These are phyloP conservation scores for Aethionema arabicum DNA, from an alignment of 345 rosid species.

Conservation along the genomic window DNA sequence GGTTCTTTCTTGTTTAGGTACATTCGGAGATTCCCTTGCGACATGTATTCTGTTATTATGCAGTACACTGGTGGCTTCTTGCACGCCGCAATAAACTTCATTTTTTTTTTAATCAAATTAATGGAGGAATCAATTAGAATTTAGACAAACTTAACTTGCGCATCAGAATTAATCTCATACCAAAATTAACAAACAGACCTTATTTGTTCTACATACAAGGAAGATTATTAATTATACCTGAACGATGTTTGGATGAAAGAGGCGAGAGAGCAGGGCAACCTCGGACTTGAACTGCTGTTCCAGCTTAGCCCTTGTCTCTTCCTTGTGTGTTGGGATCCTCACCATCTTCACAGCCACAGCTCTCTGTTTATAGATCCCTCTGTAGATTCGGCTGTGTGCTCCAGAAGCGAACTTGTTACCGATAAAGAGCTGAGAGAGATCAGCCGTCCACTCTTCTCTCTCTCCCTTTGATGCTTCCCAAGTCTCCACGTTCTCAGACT, in stretches of 20 bases:
- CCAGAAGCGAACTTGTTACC: conserved; percentile 99
- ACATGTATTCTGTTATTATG: conserved; percentile 98
- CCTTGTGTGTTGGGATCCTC: conserved; percentile 77
- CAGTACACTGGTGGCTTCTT: conserved; percentile 96
- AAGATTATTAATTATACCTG: conserved; percentile 58
- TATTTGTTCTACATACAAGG: conserved; percentile 5
- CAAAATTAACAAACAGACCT: background rate
- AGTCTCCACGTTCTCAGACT: conserved; percentile 90
- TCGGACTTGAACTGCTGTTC: conserved; percentile 96
- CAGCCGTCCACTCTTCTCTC: conserved; percentile 98
- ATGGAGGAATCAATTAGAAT: background rate
- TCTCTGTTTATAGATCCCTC: conserved; percentile 97
- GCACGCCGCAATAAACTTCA: conserved; percentile 98
- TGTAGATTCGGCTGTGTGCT: conserved; percentile 84
- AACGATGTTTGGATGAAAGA: conserved; percentile 83
- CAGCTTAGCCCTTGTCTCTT: conserved; percentile 75
- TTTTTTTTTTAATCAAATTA: conserved; percentile 2
- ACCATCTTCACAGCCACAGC: conserved; percentile 99
- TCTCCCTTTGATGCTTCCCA: conserved; percentile 90
- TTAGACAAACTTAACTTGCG: background rate
- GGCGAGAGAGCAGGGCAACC: conserved; percentile 94
- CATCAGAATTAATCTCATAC: background rate
- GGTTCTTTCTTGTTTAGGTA: conserved; percentile 99
- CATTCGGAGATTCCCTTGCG: conserved; percentile 97
- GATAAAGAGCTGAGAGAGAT: conserved; percentile 90